Evolutionary conservation across 164 flowering plant genomes (phyloP).

Genomic region (Chimonanthus salicifolius): DNA sequence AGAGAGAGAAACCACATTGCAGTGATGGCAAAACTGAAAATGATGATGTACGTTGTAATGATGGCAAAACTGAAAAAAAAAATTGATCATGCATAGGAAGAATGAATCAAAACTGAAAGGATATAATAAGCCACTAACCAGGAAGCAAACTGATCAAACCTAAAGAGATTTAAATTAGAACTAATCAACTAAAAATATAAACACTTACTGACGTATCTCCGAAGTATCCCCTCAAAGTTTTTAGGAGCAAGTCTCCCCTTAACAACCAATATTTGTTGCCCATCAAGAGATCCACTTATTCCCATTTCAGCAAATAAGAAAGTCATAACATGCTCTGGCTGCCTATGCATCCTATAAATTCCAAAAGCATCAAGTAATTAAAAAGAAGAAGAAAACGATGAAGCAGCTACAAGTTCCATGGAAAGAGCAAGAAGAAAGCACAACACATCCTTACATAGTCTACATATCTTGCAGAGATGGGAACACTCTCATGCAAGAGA

Average conservation of each 20-base stretch:
- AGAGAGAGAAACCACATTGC: too few relatives aligned
- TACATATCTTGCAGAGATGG: too few relatives aligned
- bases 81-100: background rate
- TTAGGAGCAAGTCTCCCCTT: slow-evolving; percentile 97
- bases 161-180: too few relatives aligned
- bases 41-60: too few relatives aligned
- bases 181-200: background rate
- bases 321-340: slow-evolving; percentile 93
- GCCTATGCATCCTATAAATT: slow-evolving; percentile 81
- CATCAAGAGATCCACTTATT: slow-evolving; percentile 95
- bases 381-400: background rate
- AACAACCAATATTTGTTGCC: slow-evolving; percentile 81
- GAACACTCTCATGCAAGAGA: too few relatives aligned
- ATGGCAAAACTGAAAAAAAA: background rate
- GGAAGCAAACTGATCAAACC: too few relatives aligned
- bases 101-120: background rate
- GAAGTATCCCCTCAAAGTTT: slow-evolving; percentile 84
- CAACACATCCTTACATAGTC: too few relatives aligned
- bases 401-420: too few relatives aligned
- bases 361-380: too few relatives aligned
- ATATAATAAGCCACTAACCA: too few relatives aligned
- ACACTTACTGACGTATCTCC: slow-evolving; percentile 85
- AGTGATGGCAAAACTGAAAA: too few relatives aligned
- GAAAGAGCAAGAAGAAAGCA: too few relatives aligned
- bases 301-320: slow-evolving; percentile 93